Percentiles rank a stretch among this genome's conserved stretches.
Evolutionary conservation across 495 filamentous ascomycete species (phyloP).

Genomic region (Stereocaulon alpinum): DNA sequence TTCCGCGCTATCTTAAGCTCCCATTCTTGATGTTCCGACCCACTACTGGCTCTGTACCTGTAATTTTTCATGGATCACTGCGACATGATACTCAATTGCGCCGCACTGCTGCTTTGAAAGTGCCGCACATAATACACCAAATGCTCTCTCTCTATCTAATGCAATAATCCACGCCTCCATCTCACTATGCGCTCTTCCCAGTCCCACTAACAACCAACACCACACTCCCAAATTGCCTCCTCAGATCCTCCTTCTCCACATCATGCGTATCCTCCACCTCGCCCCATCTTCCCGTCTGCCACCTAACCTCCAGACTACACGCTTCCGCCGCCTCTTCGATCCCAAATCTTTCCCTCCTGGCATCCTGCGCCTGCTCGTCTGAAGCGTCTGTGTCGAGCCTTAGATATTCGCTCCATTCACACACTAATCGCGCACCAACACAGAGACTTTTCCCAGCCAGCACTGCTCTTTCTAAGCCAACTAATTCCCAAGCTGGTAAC

Average conservation of each 20-base stretch:
- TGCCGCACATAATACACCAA: neutral
- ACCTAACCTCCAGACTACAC: slow-evolving; percentile 73
- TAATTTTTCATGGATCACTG: too few relatives aligned
- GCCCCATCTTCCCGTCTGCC: slow-evolving; percentile 87
- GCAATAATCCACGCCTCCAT: neutral
- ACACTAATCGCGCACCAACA: slow-evolving; percentile 62
- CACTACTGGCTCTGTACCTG: too few relatives aligned
- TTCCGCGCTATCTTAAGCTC: too few relatives aligned
- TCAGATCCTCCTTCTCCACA: slow-evolving; percentile 86
- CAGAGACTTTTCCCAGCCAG: slow-evolving; percentile 80
- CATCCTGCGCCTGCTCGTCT: slow-evolving; percentile 21
- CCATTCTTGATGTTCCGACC: too few relatives aligned
- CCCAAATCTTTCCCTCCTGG: slow-evolving; percentile 33
- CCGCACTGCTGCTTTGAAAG: too few relatives aligned
- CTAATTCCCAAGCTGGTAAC: slow-evolving; percentile 65
- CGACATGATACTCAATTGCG: too few relatives aligned
- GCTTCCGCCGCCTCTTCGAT: slow-evolving; percentile 60
- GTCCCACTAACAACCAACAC: slow-evolving; percentile 62
- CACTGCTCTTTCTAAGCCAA: slow-evolving; percentile 72
- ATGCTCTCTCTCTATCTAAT: neutral
- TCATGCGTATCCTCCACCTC: slow-evolving; percentile 98
- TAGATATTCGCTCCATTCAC: slow-evolving; percentile 80
- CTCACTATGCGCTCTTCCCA: neutral
- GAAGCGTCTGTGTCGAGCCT: slow-evolving; percentile 17
- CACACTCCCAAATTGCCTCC: slow-evolving; percentile 78